phyloP scores from a whole-genome alignment of 2,329 filamentous ascomycete genomes.

The Acephala macrosclerotiorum region DNA sequence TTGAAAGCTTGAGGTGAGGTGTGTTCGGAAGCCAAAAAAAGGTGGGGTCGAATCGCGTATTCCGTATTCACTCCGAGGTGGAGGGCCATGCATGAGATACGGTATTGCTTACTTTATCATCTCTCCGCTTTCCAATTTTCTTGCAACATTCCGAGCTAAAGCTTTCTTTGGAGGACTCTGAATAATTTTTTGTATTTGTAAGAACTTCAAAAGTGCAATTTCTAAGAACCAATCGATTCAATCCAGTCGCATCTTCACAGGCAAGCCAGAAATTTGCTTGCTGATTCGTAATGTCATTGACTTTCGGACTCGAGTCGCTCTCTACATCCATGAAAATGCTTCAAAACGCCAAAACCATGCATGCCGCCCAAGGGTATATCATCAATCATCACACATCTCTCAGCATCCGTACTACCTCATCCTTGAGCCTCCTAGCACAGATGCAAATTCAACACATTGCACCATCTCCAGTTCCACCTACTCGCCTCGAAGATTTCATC shows the following conservation, averaged over 20 bases:
- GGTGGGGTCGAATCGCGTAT: neutral
- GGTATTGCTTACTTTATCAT: too few species aligned
- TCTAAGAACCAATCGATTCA: too few species aligned
- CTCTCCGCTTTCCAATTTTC: too few species aligned
- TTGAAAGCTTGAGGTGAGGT: neutral
- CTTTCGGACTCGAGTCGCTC: neutral
- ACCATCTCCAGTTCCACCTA: conserved; percentile 37
- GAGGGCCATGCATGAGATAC: too few species aligned
- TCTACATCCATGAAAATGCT: neutral
- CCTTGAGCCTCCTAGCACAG: conserved; percentile 29
- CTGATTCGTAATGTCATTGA: too few species aligned
- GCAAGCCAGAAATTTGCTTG: too few species aligned
- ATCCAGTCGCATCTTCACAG: too few species aligned
- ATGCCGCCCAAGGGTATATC: neutral
- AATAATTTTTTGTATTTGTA: too few species aligned
- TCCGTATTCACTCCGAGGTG: neutral
- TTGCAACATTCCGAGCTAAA: too few species aligned
- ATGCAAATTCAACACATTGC: conserved; percentile 26
- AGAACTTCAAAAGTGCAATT: too few species aligned
- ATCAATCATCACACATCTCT: neutral
- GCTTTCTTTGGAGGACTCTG: too few species aligned
- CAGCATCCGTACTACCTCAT: too few species aligned
- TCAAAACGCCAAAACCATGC: neutral
- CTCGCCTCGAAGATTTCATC: conserved; percentile 50
- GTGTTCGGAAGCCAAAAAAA: neutral